Evolutionary conservation across 768 basidiomycete genomes (phyloP), one percentile per base, ranked within the genome.

Genomic region (Hygrophorus pudorinus): DNA sequence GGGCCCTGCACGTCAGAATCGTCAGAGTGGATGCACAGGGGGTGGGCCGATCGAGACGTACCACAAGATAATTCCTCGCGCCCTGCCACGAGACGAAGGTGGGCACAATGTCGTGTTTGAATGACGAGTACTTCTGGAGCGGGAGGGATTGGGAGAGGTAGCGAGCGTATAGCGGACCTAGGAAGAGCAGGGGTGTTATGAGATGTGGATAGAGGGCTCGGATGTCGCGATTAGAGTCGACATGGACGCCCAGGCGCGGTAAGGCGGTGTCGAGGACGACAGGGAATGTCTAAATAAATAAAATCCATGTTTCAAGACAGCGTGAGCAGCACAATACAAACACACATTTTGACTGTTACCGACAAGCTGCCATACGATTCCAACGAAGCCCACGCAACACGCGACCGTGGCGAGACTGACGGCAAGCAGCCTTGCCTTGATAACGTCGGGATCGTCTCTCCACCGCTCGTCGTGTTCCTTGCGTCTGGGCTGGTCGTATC

Each of bases 401-500:
- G 73, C 46, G 0, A 75, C 33, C 1, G 86, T 88, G 34, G 82
- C 81, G 20, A 74, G 34, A 18, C 67, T 65, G 4, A 83, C 91
- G 3, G 85, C 83, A 12, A 68, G 55, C 42, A 96, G 63, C 16
- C 94, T 71, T 4, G 85, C 81, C n/a, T 72, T 70, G 48, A 98
- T 91, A 4, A 94, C 86, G 31, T 73, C 73, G 1, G 91, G 82
- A 55, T 94, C 85, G 57, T 97, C 84, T 49, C 93, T 72, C 75
- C 77, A 80, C 16, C 72, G 65, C 45, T 78, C 76, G 35, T 68
- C 55, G 20, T 45, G 50, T 21, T 56, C 28, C 39, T 60, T 60
- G 21, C 32, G 50, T 37, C 57, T 43, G 40, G 42, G 52, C 38
- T 46, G 42, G 38, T 41, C 65, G 51, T 49, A 60, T 64, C 39